These are phyloP conservation scores for Strigomonas galati DNA, from an alignment of 208 protist species.

Conservation along the genomic window DNA sequence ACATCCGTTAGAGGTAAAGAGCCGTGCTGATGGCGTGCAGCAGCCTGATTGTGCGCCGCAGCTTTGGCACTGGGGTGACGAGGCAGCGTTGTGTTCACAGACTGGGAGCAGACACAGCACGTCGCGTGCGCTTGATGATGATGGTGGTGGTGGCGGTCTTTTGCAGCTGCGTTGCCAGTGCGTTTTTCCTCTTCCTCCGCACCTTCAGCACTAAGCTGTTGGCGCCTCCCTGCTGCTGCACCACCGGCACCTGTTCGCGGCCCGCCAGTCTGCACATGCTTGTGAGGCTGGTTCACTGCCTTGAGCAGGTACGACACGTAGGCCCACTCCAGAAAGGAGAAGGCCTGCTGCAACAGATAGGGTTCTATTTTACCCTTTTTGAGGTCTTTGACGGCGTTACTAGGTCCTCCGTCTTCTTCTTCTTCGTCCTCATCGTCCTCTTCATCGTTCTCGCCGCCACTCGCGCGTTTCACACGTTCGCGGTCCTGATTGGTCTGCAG, in stretches of 20 bases:
- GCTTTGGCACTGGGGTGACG: not conserved
- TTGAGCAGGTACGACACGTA: constrained; percentile 47
- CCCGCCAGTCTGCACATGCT: not conserved
- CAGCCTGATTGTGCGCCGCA: not conserved
- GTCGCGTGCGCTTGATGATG: not conserved
- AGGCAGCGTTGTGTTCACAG: not conserved
- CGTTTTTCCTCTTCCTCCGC: not conserved
- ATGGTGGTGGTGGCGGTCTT: not conserved
- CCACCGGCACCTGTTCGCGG: no score
- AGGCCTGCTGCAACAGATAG: constrained; percentile 34
- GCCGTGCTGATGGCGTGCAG: not conserved
- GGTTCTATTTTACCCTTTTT: constrained; percentile 20
- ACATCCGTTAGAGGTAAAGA: constrained; percentile 3
- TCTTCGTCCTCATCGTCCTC: not conserved
- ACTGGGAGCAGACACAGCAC: constrained; percentile 35
- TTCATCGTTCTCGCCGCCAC: not conserved
- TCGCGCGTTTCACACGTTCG: not conserved
- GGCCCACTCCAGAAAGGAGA: constrained; percentile 67
- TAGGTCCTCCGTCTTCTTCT: no score
- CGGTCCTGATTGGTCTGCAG: constrained; percentile 2
- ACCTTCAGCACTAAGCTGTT: not conserved
- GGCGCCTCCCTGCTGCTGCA: not conserved
- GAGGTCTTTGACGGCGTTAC: not conserved
- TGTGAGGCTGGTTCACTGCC: constrained; percentile 10
- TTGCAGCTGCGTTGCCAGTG: not conserved